Conservation (phyloP, 202 grass and related monocot species). For the Hordeum pubiflorum region DNA sequence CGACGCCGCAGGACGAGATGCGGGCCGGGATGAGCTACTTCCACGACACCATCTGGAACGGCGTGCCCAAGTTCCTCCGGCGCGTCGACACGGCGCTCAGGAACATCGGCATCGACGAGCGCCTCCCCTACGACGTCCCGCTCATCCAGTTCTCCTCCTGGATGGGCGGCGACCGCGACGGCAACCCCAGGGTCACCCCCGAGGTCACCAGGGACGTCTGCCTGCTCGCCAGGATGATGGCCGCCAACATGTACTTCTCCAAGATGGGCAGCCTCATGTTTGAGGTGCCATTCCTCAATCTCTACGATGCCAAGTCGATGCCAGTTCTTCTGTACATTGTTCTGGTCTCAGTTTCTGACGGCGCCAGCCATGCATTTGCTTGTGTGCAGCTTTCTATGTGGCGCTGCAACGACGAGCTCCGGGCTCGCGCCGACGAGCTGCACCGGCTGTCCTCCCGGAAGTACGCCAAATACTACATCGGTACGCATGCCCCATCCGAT, state of each 20-base stretch:
- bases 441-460: conserved; percentile 25
- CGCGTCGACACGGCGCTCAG: conserved; percentile 66
- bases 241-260: conserved; percentile 78
- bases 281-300: conserved; percentile 37
- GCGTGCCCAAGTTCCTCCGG: conserved; percentile 74
- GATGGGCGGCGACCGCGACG: conserved; percentile 90
- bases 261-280: conserved; percentile 78
- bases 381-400: conserved; percentile 58
- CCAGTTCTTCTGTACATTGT: too few species aligned
- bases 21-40: conserved; percentile 87
- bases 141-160: conserved; percentile 90
- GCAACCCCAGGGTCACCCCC: conserved; percentile 77
- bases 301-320: background rate
- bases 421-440: conserved; percentile 40
- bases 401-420: conserved; percentile 58
- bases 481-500: background rate
- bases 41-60: conserved; percentile 84
- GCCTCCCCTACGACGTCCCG: conserved; percentile 60
- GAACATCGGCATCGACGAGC: conserved; percentile 72
- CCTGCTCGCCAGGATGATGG: conserved; percentile 82
- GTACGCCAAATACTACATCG: conserved; percentile 64
- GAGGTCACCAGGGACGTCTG: conserved; percentile 78
- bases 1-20: conserved; percentile 85
- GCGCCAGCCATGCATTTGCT: background rate
- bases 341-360: background rate